Conservation (phyloP, 2,329 filamentous ascomycete genomes). For the Purpureocillium takamizusanense region DNA sequence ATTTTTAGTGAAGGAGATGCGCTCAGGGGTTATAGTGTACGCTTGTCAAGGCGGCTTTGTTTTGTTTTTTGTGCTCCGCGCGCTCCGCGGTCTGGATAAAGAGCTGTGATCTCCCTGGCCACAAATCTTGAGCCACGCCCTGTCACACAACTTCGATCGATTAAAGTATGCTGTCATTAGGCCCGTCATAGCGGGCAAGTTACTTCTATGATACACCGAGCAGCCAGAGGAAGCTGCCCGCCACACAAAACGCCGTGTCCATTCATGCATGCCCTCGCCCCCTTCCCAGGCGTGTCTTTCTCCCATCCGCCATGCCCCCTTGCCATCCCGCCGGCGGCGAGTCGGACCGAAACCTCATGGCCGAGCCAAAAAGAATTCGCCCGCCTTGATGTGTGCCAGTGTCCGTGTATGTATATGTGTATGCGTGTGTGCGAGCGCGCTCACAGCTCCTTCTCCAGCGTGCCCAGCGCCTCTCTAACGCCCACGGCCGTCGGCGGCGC, state of each 20-base stretch:
- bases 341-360: no score
- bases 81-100: no score
- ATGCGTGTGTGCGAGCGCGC: not conserved
- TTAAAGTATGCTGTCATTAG: conserved; percentile 4
- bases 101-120: no score
- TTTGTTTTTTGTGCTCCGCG: no score
- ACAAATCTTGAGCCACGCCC: no score
- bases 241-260: not conserved
- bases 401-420: not conserved
- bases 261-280: no score
- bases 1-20: conserved; percentile 30
- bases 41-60: not conserved
- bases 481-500: conserved; percentile 9
- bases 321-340: no score
- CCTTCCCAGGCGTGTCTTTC: no score
- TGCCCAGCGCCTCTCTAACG: conserved; percentile 14
- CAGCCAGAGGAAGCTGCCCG: not conserved
- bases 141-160: no score
- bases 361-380: no score
- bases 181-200: not conserved
- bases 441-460: conserved; percentile 25
- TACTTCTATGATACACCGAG: no score
- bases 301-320: no score
- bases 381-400: not conserved
- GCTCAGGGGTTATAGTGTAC: not conserved